Evolutionary conservation across 257 asterid genomes (phyloP).

Genomic region (Cinchona pubescens): DNA sequence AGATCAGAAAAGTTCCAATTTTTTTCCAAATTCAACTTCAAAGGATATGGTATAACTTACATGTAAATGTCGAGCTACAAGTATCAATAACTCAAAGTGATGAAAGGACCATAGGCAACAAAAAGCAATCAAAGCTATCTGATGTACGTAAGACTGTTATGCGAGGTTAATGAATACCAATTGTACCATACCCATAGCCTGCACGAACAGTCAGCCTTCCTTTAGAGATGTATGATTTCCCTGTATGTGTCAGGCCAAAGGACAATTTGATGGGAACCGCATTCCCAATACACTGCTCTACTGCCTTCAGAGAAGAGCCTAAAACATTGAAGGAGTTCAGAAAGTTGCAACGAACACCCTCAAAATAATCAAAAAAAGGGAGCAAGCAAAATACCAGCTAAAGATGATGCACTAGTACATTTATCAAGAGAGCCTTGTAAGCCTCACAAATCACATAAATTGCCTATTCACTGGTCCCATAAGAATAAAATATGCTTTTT

Average conservation of each 20-base stretch:
- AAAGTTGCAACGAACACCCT: background rate
- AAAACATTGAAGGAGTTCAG: background rate
- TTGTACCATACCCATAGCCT: slow-evolving; percentile 54
- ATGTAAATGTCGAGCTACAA: background rate
- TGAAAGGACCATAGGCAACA: background rate
- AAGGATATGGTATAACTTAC: background rate
- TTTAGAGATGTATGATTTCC: slow-evolving; percentile 36
- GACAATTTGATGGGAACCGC: slow-evolving; percentile 45
- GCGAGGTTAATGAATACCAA: slow-evolving; percentile 7
- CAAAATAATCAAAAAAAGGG: background rate
- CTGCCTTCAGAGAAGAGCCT: slow-evolving; percentile 43
- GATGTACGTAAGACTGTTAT: background rate
- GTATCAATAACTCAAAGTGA: background rate
- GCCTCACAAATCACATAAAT: background rate
- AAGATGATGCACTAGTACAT: background rate
- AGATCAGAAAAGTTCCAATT: background rate
- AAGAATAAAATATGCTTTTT: background rate
- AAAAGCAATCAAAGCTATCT: background rate
- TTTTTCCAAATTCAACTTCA: background rate
- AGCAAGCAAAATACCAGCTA: background rate
- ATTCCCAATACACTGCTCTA: slow-evolving; percentile 31
- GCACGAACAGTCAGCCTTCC: slow-evolving; percentile 54
- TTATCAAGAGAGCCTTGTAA: background rate
- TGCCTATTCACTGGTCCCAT: no score
- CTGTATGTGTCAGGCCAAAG: slow-evolving; percentile 34